Evolutionary conservation across 352 stramenopile species (phyloP).

Genomic region (Globisporangium nodosum): DNA sequence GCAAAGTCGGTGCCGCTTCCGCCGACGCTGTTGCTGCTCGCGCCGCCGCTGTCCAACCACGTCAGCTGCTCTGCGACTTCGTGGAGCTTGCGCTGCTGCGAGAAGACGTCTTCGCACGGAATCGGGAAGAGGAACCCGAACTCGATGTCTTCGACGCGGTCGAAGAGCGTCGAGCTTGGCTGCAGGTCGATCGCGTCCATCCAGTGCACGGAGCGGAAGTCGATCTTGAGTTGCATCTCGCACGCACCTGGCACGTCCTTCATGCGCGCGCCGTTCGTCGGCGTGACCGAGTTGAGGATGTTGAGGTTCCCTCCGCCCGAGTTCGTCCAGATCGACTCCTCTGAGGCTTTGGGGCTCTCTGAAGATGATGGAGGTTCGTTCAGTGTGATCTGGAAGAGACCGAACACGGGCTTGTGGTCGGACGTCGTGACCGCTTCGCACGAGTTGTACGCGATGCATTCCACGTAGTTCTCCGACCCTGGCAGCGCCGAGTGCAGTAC

Average conservation of each 20-base stretch:
- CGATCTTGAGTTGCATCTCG: slow-evolving; percentile 54
- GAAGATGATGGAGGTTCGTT: slow-evolving; percentile 9
- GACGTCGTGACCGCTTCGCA: slow-evolving; percentile 69
- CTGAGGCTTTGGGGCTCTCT: slow-evolving; percentile 7
- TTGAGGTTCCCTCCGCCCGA: slow-evolving; percentile 37
- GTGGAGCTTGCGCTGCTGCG: slow-evolving; percentile 71
- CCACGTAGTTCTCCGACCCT: slow-evolving; percentile 38
- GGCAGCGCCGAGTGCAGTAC: slow-evolving; percentile 79
- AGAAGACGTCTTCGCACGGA: slow-evolving; percentile 76
- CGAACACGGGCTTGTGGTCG: slow-evolving; percentile 82
- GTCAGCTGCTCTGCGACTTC: slow-evolving; percentile 72
- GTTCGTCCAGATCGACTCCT: slow-evolving; percentile 31
- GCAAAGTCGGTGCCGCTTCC: slow-evolving; percentile 23
- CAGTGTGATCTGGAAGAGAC: slow-evolving; percentile 49
- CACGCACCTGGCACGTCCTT: slow-evolving; percentile 55
- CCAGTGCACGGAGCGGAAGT: slow-evolving; percentile 71
- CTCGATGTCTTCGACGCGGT: slow-evolving; percentile 59
- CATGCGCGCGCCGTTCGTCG: slow-evolving; percentile 33
- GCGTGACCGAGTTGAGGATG: slow-evolving; percentile 25
- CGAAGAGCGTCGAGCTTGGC: slow-evolving; percentile 38
- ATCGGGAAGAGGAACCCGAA: slow-evolving; percentile 75
- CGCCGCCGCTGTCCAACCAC: slow-evolving; percentile 28
- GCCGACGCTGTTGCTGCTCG: not conserved
- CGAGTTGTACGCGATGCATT: slow-evolving; percentile 69
- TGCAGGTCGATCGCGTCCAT: slow-evolving; percentile 44